Percentiles rank a stretch among this genome's conserved stretches.
Conservation (phyloP, 2,329 filamentous ascomycete species). For the Zalaria obscura region DNA sequence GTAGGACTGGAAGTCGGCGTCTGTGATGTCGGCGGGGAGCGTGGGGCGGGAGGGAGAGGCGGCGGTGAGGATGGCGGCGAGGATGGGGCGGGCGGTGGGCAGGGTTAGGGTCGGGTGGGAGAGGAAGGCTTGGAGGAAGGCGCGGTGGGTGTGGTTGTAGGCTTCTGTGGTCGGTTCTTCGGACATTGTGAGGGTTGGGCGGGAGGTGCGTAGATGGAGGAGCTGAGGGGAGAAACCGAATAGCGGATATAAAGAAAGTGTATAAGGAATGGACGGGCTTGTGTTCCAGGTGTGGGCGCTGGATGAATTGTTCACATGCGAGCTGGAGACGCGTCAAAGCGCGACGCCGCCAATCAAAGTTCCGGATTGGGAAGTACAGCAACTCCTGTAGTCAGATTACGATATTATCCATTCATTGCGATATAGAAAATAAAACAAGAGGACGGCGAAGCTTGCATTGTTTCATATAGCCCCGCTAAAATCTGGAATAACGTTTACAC, state of each 20-base stretch:
- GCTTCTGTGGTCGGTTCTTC: not conserved
- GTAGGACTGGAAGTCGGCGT: conserved; percentile 53
- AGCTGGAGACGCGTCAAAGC: too few relatives aligned
- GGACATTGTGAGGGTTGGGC: too few relatives aligned
- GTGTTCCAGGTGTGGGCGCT: too few relatives aligned
- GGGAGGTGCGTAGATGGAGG: too few relatives aligned
- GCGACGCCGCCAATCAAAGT: too few relatives aligned
- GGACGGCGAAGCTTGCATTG: not conserved
- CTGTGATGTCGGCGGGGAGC: conserved; percentile 48
- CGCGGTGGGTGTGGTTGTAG: conserved; percentile 59
- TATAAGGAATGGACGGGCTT: too few relatives aligned
- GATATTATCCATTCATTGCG: too few relatives aligned
- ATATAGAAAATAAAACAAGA: conserved; percentile 12
- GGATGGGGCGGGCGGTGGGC: conserved; percentile 54
- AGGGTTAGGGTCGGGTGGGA: conserved; percentile 65
- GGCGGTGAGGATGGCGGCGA: conserved; percentile 61
- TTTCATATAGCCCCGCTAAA: not conserved
- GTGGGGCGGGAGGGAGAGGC: conserved; percentile 19
- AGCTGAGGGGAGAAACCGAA: too few relatives aligned
- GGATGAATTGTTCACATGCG: too few relatives aligned
- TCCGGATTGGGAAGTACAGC: too few relatives aligned
- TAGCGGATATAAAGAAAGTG: too few relatives aligned
- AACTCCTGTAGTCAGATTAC: too few relatives aligned
- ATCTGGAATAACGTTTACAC: conserved; percentile 9
- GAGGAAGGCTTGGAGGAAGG: conserved; percentile 82